Percentiles rank a stretch among this genome's conserved stretches.
Conservation (phyloP, 2,329 filamentous ascomycete species). For the Trichoderma citrinoviride region DNA sequence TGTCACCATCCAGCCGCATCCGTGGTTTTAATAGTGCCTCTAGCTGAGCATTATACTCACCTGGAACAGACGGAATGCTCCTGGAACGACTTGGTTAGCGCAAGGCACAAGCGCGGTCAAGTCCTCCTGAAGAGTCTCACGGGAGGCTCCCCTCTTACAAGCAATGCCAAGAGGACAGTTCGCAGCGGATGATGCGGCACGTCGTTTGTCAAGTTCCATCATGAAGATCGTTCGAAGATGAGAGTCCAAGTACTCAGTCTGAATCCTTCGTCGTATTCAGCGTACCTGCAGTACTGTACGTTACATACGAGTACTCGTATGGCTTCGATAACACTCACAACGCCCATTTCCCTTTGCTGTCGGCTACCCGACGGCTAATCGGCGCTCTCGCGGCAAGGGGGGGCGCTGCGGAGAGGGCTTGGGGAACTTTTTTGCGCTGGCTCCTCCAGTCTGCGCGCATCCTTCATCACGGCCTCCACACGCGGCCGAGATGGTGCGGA, state of each 20-base stretch:
- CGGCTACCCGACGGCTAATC: not conserved
- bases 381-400: slow-evolving; percentile 2
- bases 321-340: not conserved
- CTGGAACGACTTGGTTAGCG: not conserved
- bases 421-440: slow-evolving; percentile 15
- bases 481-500: slow-evolving; percentile 10
- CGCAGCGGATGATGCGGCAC: not conserved
- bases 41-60: not conserved
- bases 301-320: too few species aligned
- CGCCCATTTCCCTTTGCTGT: not conserved
- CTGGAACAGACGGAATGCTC: not conserved
- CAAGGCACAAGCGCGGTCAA: not conserved
- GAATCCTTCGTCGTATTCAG: slow-evolving; percentile 10
- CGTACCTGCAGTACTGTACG: too few species aligned
- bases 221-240: too few species aligned
- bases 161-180: too few species aligned
- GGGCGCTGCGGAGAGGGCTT: slow-evolving; percentile 9
- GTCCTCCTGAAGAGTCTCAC: too few species aligned
- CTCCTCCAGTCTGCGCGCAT: slow-evolving; percentile 13
- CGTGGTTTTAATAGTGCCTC: not conserved
- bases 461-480: slow-evolving; percentile 15
- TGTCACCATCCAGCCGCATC: slow-evolving; percentile 13
- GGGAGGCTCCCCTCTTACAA: too few species aligned
- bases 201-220: too few species aligned
- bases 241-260: too few species aligned